Conservation (phyloP, 192 early-diverging fungal genomes). For the Cladochytrium replicatum region DNA sequence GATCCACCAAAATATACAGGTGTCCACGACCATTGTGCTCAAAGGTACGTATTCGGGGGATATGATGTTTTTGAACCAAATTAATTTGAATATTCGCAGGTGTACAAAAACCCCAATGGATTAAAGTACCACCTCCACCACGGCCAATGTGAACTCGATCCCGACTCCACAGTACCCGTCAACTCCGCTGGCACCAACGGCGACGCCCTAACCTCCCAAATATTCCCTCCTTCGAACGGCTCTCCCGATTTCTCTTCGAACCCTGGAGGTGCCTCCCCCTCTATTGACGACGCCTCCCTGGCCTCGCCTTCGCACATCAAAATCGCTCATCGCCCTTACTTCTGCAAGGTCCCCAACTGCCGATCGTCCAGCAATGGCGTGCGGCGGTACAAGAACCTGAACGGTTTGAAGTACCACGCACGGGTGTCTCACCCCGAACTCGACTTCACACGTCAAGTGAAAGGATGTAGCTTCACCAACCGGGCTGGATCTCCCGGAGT, state of each 20-base stretch:
- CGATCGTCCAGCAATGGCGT: slow-evolving; percentile 76
- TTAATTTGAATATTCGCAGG: slow-evolving; percentile 37
- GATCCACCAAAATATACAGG: too few species aligned
- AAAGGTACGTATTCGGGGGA: slow-evolving; percentile 6
- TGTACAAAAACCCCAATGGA: slow-evolving; percentile 96
- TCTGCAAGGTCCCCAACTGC: slow-evolving; percentile 9
- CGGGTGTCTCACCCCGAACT: slow-evolving; percentile 21
- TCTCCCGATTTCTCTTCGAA: too few species aligned
- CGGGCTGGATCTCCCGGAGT: too few species aligned
- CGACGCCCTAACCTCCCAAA: too few species aligned
- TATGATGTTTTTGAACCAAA: not conserved
- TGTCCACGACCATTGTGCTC: slow-evolving; percentile 18
- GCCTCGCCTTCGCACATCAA: slow-evolving; percentile 16
- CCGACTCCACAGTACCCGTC: slow-evolving; percentile 15
- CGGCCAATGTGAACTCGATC: slow-evolving; percentile 41
- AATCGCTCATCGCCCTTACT: slow-evolving; percentile 12
- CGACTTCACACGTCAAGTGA: too few species aligned
- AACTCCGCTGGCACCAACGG: too few species aligned
- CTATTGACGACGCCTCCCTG: too few species aligned
- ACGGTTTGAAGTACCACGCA: slow-evolving; percentile 89
- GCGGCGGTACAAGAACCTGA: slow-evolving; percentile 93
- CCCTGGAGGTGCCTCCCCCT: too few species aligned
- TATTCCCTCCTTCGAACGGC: too few species aligned
- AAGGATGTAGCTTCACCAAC: too few species aligned
- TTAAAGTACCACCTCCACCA: slow-evolving; percentile 95